These are phyloP conservation scores for Exidia glandulosa DNA, from an alignment of 768 basidiomycete genomes.

Conservation along the genomic window DNA sequence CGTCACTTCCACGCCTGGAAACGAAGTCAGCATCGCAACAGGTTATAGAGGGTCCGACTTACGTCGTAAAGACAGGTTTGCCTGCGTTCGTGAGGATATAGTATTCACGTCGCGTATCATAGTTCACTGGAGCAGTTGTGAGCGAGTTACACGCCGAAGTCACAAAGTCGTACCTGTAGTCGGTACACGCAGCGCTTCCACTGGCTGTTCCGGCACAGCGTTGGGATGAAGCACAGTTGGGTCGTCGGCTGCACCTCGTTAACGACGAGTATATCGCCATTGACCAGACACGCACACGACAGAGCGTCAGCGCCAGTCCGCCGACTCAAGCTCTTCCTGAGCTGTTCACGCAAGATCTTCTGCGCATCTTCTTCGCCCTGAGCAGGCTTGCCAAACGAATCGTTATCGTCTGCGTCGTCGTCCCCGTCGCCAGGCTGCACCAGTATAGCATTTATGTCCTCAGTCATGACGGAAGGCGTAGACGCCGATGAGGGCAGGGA, in stretches of 20 bases:
- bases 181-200: no score
- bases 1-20: conserved; percentile 45
- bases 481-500: background rate
- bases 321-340: conserved; percentile 53
- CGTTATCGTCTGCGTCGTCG: background rate
- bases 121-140: background rate
- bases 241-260: background rate
- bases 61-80: conserved; percentile 95
- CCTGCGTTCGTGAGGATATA: conserved; percentile 92
- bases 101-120: conserved; percentile 52
- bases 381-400: conserved; percentile 23
- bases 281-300: background rate
- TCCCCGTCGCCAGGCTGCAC: background rate
- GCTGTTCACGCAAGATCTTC: conserved; percentile 56
- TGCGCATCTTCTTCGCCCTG: conserved; percentile 47
- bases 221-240: no score
- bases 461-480: background rate
- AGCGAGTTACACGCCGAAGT: background rate
- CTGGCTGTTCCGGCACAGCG: no score
- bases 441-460: background rate
- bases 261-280: conserved; percentile 2
- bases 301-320: conserved; percentile 34
- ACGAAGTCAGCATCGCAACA: background rate
- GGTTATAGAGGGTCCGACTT: conserved; percentile 10
- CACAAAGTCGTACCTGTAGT: no score